Base-by-base conservation (phyloP, 1,139 yeast genomes). In the Saccharomycopsis hybrid region DNA sequence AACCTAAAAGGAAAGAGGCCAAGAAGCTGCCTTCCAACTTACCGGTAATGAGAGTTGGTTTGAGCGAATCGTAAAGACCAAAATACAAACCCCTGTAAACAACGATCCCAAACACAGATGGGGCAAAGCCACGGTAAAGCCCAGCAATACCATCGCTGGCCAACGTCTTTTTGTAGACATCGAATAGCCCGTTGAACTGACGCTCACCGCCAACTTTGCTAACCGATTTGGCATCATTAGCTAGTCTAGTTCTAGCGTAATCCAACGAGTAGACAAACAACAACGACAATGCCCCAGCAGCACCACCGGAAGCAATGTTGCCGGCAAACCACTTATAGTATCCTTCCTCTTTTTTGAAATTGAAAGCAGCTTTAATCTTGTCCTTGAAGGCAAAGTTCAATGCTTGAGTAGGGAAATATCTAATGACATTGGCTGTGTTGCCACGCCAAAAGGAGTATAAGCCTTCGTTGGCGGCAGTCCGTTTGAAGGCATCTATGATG, bases 371-470 rank as follows among this genome's bases (percentile, higher is more conserved):
- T 80, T 82, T 82, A 76, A 82, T 80, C 74, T 80, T 80, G 71
- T 82, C 89, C 77, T 82, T 82, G 85, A 82, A 82, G 66, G 89
- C 89, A 68, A 82, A 82, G 82, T 82, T 82, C 66, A 82, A 77
- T 58, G 89, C 89, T 75, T 82, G 88, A 62, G 88, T 82, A 66
- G 89, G 88, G 86, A 82, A 82, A 78, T 82, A 82, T 72, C 89
- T 81, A 70, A 82, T 78, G 60, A 82, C 89, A 74, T 82, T 82
- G 59, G 89, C 89, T 56, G 88, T 80, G 84, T 82, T 82, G 73
- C 89, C 89, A 76, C 88, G 78, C 89, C 89, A 82, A 79, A 82
- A 78, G 55, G 88, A 71, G 56, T 71, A 72, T 55, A 80, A 62
- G 71, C 89, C 89, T 73, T 82, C 89, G 58, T 80, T 82, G 56